Conservation (phyloP, 495 filamentous ascomycete genomes). For the Neurospora cerealis region DNA sequence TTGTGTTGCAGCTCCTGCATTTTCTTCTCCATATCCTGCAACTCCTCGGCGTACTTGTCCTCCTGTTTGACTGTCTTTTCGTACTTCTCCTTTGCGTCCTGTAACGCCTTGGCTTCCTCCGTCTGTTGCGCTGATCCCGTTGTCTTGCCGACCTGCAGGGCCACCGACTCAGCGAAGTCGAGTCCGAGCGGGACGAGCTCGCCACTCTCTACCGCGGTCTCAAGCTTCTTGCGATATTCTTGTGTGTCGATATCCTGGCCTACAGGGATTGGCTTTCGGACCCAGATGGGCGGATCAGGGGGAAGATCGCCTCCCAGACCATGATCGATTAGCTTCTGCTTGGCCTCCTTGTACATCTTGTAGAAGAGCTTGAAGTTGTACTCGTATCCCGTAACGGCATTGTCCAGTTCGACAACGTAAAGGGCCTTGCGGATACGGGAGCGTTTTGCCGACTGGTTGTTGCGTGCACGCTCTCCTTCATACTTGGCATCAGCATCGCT, state of each 20-base stretch:
- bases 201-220: background rate
- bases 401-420: slow-evolving; percentile 5
- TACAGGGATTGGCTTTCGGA: background rate
- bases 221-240: background rate
- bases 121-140: background rate
- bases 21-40: background rate
- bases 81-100: background rate
- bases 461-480: background rate
- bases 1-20: background rate
- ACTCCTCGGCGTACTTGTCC: background rate
- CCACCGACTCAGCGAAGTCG: slow-evolving; percentile 1
- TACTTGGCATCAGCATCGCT: background rate
- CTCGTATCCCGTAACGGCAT: background rate
- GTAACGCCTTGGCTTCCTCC: background rate
- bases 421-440: background rate
- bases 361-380: slow-evolving; percentile 1
- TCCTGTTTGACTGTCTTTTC: background rate
- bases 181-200: background rate
- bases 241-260: background rate
- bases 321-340: background rate
- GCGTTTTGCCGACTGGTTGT: slow-evolving; percentile 3
- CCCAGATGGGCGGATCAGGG: background rate
- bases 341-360: background rate
- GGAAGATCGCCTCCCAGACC: background rate
- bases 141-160: background rate